Evolutionary conservation across 2,329 filamentous ascomycete species (phyloP), one percentile per base, ranked within the genome.

Genomic region (Monosporascus ibericus): DNA sequence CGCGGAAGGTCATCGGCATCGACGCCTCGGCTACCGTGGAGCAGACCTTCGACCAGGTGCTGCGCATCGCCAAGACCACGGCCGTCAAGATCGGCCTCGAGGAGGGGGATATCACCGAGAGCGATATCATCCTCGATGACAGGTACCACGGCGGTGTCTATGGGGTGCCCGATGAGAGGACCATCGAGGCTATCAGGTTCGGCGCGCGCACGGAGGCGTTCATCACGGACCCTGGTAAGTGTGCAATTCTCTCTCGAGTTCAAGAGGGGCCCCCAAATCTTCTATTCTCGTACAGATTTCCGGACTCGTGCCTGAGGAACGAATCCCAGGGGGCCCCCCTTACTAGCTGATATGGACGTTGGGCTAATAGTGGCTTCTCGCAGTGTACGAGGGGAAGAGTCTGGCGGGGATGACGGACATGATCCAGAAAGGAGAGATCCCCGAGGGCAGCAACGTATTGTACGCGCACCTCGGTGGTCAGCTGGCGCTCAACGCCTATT

Each of bases 381-480:
- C 17, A 46, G 86, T 90, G 1, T 90, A 90, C 62, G 86, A 88
- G 70, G 87, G 87, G 1, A 90, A 90, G 78, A 87, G 82, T 59
- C 70, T 90, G 66, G 85, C 85, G 4, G 86, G 86, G 0, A 78
- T 89, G 84, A 80, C 88, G 59, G 84, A 85, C 64, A 70, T 88
- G 72, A 80, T 88, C 18, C 77, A 72, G 57, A 80, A 77, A 48
- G 84, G 79, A 0, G 80, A 85, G 65, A 82, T 89, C 53, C 40
- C 64, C 0, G 67, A 69, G 3, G 76, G 76, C 0, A 82, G 81
- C n/a, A 87, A 86, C 61, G 80, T 89, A 34, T 63, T 90, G 53
- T 90, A 88, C 68, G 85, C 85, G 1, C 86, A 90, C 68, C 66
- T 88, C 24, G 86, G 86, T 11, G 86, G 86, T 0, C 85, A 87